These are phyloP conservation scores for Chimonanthus salicifolius DNA, from an alignment of 164 flowering plant species.

Conservation along the genomic window DNA sequence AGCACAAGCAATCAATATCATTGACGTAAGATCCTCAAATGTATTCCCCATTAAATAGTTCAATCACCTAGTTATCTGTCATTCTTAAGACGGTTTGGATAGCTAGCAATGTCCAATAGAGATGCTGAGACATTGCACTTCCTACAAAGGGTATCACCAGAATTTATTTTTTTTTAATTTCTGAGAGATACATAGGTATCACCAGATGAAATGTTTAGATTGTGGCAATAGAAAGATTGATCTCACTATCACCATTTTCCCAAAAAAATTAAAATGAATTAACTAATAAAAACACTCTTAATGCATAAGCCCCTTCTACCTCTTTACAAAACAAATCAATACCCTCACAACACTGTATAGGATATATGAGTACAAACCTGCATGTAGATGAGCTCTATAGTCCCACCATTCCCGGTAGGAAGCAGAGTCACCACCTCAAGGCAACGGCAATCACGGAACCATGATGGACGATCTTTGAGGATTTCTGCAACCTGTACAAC, in stretches of 20 bases:
- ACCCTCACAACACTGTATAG: not conserved
- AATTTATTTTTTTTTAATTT: too few species aligned
- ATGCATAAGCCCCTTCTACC: not conserved
- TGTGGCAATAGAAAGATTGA: too few species aligned
- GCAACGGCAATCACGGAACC: constrained; percentile 85
- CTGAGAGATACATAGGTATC: too few species aligned
- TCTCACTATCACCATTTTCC: too few species aligned
- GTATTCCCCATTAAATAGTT: not conserved
- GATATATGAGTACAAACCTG: constrained; percentile 37
- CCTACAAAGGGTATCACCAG: not conserved
- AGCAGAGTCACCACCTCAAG: constrained; percentile 51
- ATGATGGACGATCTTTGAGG: constrained; percentile 79
- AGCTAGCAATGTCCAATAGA: not conserved
- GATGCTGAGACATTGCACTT: not conserved
- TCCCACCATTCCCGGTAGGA: constrained; percentile 76
- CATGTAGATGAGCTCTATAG: constrained; percentile 78
- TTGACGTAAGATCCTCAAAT: not conserved
- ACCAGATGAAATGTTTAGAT: too few species aligned
- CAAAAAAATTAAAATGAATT: too few species aligned
- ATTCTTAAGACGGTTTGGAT: too few species aligned
- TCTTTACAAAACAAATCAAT: not conserved
- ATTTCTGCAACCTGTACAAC: constrained; percentile 63
- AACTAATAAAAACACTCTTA: too few species aligned
- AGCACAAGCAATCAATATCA: not conserved
- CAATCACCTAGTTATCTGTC: not conserved